Conservation (phyloP, 495 filamentous ascomycete species). For the Podospora pseudopauciseta region DNA sequence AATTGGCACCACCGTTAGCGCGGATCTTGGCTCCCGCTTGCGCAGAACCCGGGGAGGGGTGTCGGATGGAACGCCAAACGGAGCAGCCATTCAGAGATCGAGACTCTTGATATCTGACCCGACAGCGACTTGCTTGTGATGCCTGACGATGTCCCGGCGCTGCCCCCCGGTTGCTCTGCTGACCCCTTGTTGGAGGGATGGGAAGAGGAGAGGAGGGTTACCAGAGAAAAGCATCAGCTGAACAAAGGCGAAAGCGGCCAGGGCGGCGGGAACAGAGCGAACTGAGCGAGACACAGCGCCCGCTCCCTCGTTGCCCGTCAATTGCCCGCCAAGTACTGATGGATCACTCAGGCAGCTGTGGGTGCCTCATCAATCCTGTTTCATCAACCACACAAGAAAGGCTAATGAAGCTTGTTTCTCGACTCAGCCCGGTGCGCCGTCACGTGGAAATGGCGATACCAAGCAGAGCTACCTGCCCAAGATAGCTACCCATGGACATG, state of each 20-base stretch:
- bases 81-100: not conserved
- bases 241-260: not conserved
- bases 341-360: not conserved
- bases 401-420: not conserved
- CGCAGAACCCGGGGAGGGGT: not conserved
- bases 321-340: not conserved
- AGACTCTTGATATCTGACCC: not conserved
- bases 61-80: not conserved
- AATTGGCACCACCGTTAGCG: not conserved
- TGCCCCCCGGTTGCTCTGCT: not conserved
- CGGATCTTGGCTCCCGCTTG: not conserved
- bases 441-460: not conserved
- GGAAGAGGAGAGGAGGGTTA: no score
- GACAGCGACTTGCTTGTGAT: not conserved
- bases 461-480: not conserved
- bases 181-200: not conserved
- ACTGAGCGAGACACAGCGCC: not conserved
- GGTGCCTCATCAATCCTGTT: slow-evolving; percentile 1
- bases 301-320: slow-evolving; percentile 4
- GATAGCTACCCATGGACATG: not conserved
- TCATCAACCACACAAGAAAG: slow-evolving; percentile 1
- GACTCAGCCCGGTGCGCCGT: not conserved
- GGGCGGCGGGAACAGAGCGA: not conserved
- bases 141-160: not conserved
- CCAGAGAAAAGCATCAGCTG: not conserved